A percentile compares a stretch with the other conserved stretches of the same genome.
These are phyloP conservation scores for Raddia distichophylla DNA, from an alignment of 176 grass and related monocot genomes.

Conservation along the genomic window DNA sequence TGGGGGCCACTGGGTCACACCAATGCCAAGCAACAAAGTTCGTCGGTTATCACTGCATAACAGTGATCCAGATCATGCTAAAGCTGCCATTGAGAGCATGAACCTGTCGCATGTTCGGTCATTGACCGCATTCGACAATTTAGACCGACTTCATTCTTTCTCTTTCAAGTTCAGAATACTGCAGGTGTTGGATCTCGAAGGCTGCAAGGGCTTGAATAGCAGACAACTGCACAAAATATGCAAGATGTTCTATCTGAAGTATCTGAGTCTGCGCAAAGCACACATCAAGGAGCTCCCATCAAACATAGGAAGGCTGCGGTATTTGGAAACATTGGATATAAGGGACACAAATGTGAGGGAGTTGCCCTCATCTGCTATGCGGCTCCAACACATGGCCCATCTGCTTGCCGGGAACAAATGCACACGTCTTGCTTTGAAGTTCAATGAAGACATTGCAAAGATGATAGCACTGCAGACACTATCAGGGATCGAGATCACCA, in stretches of 20 bases:
- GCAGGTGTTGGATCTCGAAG: constrained; percentile 39
- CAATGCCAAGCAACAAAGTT: constrained; percentile 27
- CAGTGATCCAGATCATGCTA: background rate
- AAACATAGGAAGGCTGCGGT: background rate
- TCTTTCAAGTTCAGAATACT: background rate
- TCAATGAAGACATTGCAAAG: constrained; percentile 23
- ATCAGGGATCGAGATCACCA: constrained; percentile 4
- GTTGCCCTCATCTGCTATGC: background rate
- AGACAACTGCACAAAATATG: constrained; percentile 21
- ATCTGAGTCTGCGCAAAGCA: constrained; percentile 13
- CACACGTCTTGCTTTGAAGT: background rate
- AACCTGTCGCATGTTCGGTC: constrained; percentile 37
- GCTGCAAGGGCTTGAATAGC: background rate
- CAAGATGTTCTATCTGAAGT: constrained; percentile 35
- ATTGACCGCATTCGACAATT: background rate
- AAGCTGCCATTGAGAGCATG: background rate
- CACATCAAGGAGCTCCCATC: background rate
- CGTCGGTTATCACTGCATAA: background rate
- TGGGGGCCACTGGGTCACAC: constrained; percentile 37
- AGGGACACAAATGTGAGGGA: background rate
- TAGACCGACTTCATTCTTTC: background rate
- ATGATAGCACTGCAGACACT: constrained; percentile 30
- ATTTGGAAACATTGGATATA: constrained; percentile 42
- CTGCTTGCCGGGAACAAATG: constrained; percentile 23
- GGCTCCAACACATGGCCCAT: constrained; percentile 16